Conservation (phyloP, 495 filamentous ascomycete species). For the Talaromyces liani region DNA sequence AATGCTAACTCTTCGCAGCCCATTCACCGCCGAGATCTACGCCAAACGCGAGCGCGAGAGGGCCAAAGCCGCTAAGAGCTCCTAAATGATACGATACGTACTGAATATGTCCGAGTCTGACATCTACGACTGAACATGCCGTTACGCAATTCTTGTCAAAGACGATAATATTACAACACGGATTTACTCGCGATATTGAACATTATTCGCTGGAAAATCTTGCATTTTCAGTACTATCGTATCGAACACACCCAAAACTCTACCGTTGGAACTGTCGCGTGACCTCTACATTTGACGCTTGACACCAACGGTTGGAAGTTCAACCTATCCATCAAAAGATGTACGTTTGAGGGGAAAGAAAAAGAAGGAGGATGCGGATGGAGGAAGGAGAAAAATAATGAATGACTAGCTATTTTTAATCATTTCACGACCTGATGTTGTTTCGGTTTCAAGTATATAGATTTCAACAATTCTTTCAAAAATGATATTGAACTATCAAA, state of each 20-base stretch:
- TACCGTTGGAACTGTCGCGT: background rate
- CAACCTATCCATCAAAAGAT: background rate
- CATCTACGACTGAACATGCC: background rate
- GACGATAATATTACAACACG: background rate
- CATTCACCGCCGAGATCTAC: constrained; percentile 94
- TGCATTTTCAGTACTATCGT: background rate
- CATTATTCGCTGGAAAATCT: background rate
- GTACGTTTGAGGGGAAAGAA: background rate
- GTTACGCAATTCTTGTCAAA: background rate
- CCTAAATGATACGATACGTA: constrained; percentile 16
- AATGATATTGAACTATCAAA: background rate
- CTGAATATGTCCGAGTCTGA: background rate
- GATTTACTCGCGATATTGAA: background rate
- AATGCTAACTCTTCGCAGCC: constrained; percentile 35
- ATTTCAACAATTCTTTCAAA: background rate
- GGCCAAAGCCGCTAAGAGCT: constrained; percentile 34
- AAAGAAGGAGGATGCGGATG: background rate
- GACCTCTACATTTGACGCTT: background rate
- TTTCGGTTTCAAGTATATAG: background rate
- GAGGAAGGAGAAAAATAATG: background rate
- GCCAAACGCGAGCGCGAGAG: constrained; percentile 63
- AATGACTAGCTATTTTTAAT: background rate
- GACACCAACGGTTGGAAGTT: background rate
- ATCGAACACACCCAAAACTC: background rate
- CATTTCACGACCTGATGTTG: background rate